Percentiles rank a stretch among this genome's conserved stretches.
Evolutionary conservation across 495 filamentous ascomycete genomes (phyloP).

Genomic region (Hyaloscypha hepaticicola): DNA sequence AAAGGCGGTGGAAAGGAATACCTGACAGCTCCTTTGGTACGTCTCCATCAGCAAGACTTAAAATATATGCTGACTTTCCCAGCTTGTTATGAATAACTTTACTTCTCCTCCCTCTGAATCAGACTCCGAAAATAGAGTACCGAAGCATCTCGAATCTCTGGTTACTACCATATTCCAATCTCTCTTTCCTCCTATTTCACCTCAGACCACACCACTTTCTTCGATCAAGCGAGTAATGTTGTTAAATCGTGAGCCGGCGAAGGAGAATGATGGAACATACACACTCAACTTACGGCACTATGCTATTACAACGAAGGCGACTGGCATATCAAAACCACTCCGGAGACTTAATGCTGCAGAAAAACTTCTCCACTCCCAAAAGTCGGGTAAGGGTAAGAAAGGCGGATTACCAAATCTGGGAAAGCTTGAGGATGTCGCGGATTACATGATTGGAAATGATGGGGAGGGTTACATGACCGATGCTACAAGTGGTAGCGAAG

Average conservation of each 20-base stretch:
- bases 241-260: slow-evolving; percentile 71
- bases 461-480: slow-evolving; percentile 79
- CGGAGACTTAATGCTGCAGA: slow-evolving; percentile 88
- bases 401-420: slow-evolving; percentile 80
- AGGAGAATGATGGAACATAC: slow-evolving; percentile 64
- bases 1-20: slow-evolving; percentile 80
- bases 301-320: slow-evolving; percentile 84
- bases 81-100: slow-evolving; percentile 99
- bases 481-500: slow-evolving; percentile 81
- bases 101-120: slow-evolving; percentile 56
- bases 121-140: slow-evolving; percentile 63
- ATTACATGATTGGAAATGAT: slow-evolving; percentile 88
- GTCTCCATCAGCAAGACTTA: not conserved
- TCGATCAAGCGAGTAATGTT: slow-evolving; percentile 88
- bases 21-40: slow-evolving; percentile 72
- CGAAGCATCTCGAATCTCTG: slow-evolving; percentile 89
- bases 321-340: slow-evolving; percentile 78
- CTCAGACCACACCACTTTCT: slow-evolving; percentile 80
- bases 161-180: slow-evolving; percentile 94
- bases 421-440: slow-evolving; percentile 87
- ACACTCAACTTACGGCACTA: slow-evolving; percentile 92
- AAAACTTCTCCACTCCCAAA: slow-evolving; percentile 53
- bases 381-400: slow-evolving; percentile 62
- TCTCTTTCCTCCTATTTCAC: slow-evolving; percentile 94
- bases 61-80: slow-evolving; percentile 17